Evolutionary conservation across 352 stramenopile genomes (phyloP), one percentile per base, ranked within the genome.

Genomic region (Globisporangium abappressorium): DNA sequence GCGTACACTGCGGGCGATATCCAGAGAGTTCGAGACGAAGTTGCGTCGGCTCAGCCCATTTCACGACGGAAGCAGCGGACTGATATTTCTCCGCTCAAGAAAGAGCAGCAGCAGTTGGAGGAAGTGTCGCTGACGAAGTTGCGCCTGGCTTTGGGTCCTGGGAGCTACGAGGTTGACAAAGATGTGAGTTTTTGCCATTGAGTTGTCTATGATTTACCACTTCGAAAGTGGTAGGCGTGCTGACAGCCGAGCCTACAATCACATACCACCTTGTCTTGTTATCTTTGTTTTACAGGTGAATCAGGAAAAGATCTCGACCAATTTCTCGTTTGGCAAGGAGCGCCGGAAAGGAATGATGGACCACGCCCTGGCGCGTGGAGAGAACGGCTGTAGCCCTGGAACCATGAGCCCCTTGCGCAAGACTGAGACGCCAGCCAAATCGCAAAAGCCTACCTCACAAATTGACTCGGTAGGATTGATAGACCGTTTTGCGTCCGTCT

Each of bases 91-190:
- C 49, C 58, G 26, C 30, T 67, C 6, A 36, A 41, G 14, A 46
- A 54, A 1, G 15, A 61, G 26, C 43, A 46, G 24, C 18, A 43
- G 14, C 5, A 22, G 2, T 9, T 9, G 2, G 28, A 28, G 2
- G 33, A 56, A 4, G 70, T 77, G 38, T 62, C 66, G 26, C 54
- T 69, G 36, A 54, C 70, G 51, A 70, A 73, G 28, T 61, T 79
- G 15, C 71, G 71, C 41, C 20, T 89, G 6, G 69, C 70, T 15
- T 71, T 91, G 4, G 82, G 82, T 5, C 79, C 80, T 20, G 82
- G 82, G 7, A 81, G 70, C 59, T 91, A 91, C 57, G 73, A 88
- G 30, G 71, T 85, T 46, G 76, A 79, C 51, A 75, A 74, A 57
- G 76, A 84, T n/a, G 78, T 51, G 43, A 22, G 43, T 51, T 51